Evolutionary conservation across 305 asterid species (phyloP).

Genomic region (Fraxinus paxiana): DNA sequence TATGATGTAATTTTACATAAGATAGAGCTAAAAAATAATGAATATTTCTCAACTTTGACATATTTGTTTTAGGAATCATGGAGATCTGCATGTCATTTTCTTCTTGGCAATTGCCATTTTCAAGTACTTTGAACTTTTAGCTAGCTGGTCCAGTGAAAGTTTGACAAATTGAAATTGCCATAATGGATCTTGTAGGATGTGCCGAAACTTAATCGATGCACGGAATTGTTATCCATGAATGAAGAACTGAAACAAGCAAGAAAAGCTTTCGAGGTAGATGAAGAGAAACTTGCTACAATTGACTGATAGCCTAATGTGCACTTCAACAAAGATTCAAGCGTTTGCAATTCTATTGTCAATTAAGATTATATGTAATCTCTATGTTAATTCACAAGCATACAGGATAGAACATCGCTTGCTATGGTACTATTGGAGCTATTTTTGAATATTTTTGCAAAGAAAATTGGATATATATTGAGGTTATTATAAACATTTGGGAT

Average conservation of each 20-base stretch:
- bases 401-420: neutral
- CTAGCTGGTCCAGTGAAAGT: neutral
- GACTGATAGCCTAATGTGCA: slow-evolving; percentile 34
- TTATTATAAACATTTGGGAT: neutral
- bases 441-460: neutral
- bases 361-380: neutral
- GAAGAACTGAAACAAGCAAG: slow-evolving; percentile 95
- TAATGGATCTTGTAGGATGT: slow-evolving; percentile 49
- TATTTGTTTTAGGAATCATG: neutral
- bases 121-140: neutral
- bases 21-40: neutral
- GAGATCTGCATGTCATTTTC: neutral
- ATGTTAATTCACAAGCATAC: neutral
- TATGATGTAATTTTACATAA: neutral
- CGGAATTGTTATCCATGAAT: slow-evolving; percentile 75
- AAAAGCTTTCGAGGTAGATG: slow-evolving; percentile 76
- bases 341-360: neutral
- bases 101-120: neutral
- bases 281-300: slow-evolving; percentile 66
- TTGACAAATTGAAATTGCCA: neutral
- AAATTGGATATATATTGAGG: neutral
- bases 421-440: neutral
- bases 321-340: neutral
- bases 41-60: neutral
- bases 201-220: slow-evolving; percentile 84